Evolutionary conservation across 208 protist species (phyloP).

Genomic region (Zelonia costaricensis): DNA sequence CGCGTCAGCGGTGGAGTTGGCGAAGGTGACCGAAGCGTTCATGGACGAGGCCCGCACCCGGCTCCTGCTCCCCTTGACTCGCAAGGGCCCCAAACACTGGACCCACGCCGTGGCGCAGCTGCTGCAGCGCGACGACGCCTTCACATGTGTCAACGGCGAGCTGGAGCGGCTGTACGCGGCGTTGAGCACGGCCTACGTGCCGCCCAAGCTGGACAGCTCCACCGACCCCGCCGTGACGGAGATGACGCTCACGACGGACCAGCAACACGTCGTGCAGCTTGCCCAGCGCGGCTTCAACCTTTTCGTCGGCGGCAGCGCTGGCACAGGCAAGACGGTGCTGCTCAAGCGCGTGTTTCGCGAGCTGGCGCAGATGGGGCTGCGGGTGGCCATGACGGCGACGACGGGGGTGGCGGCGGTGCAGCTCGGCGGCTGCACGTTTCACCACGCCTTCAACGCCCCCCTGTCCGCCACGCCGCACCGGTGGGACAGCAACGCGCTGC

Average conservation of each 20-base stretch:
- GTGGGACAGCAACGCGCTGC: constrained; percentile 84
- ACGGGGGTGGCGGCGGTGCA: constrained; percentile 90
- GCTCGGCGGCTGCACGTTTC: constrained; percentile 92
- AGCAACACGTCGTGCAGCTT: constrained; percentile 62
- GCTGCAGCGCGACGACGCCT: constrained; percentile 50
- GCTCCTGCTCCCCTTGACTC: constrained; percentile 17
- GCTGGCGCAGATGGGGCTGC: constrained; percentile 57
- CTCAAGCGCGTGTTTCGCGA: constrained; percentile 76
- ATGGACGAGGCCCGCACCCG: constrained; percentile 8
- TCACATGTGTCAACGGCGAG: constrained; percentile 42
- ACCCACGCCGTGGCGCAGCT: constrained; percentile 41
- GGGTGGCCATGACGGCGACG: constrained; percentile 88
- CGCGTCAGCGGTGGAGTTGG: neutral
- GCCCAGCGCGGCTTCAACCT: constrained; percentile 69
- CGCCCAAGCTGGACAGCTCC: constrained; percentile 75
- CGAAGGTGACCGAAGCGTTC: constrained; percentile 1
- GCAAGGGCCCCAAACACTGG: constrained; percentile 33
- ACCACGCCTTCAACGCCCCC: constrained; percentile 80
- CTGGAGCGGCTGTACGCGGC: constrained; percentile 59
- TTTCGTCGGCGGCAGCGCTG: constrained; percentile 88
- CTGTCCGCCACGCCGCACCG: constrained; percentile 24
- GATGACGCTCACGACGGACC: constrained; percentile 66
- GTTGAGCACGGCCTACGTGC: constrained; percentile 59
- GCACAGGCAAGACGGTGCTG: constrained; percentile 91
- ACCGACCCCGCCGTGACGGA: constrained; percentile 38